Evolutionary conservation across 1,139 yeast genomes (phyloP).

Genomic region (Sugiyamaella castrensis): DNA sequence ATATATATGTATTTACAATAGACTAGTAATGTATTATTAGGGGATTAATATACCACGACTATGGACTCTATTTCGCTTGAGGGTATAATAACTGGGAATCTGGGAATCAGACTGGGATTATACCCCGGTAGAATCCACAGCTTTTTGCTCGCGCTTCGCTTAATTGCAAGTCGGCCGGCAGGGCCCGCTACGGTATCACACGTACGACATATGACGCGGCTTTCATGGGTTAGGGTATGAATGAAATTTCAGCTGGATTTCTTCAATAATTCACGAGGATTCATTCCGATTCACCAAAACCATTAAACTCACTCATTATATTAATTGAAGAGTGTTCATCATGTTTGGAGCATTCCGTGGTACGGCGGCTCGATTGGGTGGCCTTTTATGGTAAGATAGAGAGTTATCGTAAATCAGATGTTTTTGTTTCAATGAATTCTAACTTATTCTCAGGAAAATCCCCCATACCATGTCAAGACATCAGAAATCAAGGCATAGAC

Average conservation of each 20-base stretch:
- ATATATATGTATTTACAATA: neutral
- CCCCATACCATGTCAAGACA: constrained; percentile 75
- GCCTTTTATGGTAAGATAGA: constrained; percentile 71
- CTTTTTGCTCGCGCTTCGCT: too few species aligned
- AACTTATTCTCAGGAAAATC: constrained; percentile 43
- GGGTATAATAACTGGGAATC: too few species aligned
- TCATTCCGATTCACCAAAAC: too few species aligned
- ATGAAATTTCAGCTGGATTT: too few species aligned
- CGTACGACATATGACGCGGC: too few species aligned
- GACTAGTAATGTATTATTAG: neutral
- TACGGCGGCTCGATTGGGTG: constrained; percentile 64
- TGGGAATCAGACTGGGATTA: too few species aligned
- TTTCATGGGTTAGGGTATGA: too few species aligned
- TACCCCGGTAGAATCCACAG: too few species aligned
- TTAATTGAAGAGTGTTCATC: neutral
- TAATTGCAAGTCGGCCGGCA: too few species aligned
- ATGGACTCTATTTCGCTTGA: too few species aligned
- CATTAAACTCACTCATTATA: neutral
- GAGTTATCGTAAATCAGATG: neutral
- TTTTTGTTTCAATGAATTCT: neutral
- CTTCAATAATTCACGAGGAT: neutral
- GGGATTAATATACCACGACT: neutral
- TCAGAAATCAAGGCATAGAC: constrained; percentile 81
- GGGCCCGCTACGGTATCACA: too few species aligned
- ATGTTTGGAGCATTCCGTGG: constrained; percentile 86